Evolutionary conservation across 2,329 filamentous ascomycete genomes (phyloP), one percentile per base, ranked within the genome.

Genomic region (Aspergillus sp.): DNA sequence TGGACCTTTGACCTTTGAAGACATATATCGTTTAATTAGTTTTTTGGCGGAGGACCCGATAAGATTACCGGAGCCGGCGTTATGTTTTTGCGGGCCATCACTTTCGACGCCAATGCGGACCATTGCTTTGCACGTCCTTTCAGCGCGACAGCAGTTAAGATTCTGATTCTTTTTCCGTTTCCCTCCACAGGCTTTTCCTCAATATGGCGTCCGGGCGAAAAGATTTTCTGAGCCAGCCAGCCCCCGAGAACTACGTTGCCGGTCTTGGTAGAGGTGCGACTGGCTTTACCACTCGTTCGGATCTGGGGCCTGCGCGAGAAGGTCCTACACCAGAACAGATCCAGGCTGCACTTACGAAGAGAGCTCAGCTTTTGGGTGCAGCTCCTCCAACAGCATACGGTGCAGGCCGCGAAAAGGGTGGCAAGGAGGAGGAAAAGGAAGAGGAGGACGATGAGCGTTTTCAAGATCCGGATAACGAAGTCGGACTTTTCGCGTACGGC

Each of bases 301-400:
- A 98, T 78, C 77, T 98, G 48, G 93, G 94, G 48, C 93, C 94
- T 43, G 91, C 91, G 49, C 81, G 91, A 60, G 91, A 96, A 73
- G 93, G 93, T 10, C 93, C 93, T 42, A 95, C 87, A 51, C 91
- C 96, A 60, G 93, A 98, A 65, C 91, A 97, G 71, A 96, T 98
- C 72, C 96, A 97, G 68, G 93, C 95, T 68, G 90, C 88, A 52
- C 85, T 98, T 57, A 90, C 90, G 42, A 96, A 96, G 70, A 84
- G 94, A 59, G 91, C 93, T 5, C 86, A 88, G 48, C 82, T 87
- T 62, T 79, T 97, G 1, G 84, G 83, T 41, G 79, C 80, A 52
- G 80, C 82, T n/a, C 76, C 82, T 27, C 82, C 83, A 0, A 84
- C 82, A 46, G 82, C 83, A 26, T 88, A 87, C 49, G 91, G 90